phyloP scores from a whole-genome alignment of 202 grass and related monocot species.

The Eragrostis tef region DNA sequence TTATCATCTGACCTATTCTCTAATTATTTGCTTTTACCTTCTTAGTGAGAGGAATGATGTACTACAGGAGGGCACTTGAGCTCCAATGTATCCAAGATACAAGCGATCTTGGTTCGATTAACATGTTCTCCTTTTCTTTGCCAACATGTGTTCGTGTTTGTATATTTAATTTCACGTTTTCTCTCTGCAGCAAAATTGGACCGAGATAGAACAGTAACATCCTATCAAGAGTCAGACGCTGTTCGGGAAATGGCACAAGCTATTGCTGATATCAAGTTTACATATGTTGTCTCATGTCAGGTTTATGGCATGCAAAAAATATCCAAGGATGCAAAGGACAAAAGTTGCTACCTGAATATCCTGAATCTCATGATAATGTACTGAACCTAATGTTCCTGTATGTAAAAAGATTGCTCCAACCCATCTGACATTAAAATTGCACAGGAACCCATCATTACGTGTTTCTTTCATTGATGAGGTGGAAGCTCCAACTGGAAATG shows the following conservation, averaged over 20 bases:
- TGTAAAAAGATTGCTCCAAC: slow-evolving; percentile 20
- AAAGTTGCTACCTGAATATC: slow-evolving; percentile 78
- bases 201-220: slow-evolving; percentile 33
- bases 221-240: slow-evolving; percentile 38
- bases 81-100: slow-evolving; percentile 76
- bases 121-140: slow-evolving; percentile 16
- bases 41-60: slow-evolving; percentile 99
- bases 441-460: slow-evolving; percentile 71
- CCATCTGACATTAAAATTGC: slow-evolving; percentile 42
- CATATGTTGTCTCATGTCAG: slow-evolving; percentile 97
- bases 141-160: neutral
- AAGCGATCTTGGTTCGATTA: slow-evolving; percentile 57
- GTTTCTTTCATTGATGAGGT: slow-evolving; percentile 92
- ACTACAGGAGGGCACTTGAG: slow-evolving; percentile 80
- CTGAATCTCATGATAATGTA: slow-evolving; percentile 86
- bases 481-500: slow-evolving; percentile 52
- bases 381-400: slow-evolving; percentile 34
- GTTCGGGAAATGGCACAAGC: slow-evolving; percentile 33
- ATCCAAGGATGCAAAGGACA: slow-evolving; percentile 61
- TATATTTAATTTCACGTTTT: slow-evolving; percentile 21
- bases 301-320: slow-evolving; percentile 85
- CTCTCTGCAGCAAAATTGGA: slow-evolving; percentile 57
- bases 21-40: slow-evolving; percentile 47
- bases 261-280: slow-evolving; percentile 96
- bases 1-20: slow-evolving; percentile 31